These are phyloP conservation scores for Hamigera avellanea DNA, from an alignment of 495 filamentous ascomycete genomes.

Conservation along the genomic window DNA sequence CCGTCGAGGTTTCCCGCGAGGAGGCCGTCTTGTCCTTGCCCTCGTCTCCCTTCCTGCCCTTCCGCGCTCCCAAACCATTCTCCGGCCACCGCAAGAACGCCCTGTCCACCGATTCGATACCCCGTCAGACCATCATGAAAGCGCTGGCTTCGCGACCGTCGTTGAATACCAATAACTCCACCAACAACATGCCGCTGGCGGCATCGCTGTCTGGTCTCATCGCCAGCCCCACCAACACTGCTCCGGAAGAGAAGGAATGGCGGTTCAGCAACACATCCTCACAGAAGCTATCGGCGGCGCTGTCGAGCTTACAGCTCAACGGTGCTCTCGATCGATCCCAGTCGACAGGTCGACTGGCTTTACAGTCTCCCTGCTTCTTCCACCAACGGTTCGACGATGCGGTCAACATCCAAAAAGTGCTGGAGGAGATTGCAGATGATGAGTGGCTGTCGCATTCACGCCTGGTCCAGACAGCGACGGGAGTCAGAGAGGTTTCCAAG, in stretches of 20 bases:
- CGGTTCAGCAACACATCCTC: conserved; percentile 39
- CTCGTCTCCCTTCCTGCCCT: conserved; percentile 24
- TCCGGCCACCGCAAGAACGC: conserved; percentile 47
- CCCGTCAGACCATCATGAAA: conserved; percentile 79
- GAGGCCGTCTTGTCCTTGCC: conserved; percentile 18
- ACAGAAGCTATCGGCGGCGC: conserved; percentile 52
- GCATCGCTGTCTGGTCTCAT: conserved; percentile 38
- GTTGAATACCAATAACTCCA: conserved; percentile 38
- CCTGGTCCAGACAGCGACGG: conserved; percentile 86
- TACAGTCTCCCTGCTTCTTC: conserved; percentile 94
- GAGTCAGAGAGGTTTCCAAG: conserved; percentile 87
- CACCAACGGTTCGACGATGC: conserved; percentile 93
- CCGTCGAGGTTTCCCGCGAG: conserved; percentile 18
- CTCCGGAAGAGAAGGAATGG: conserved; percentile 29
- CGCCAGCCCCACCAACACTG: conserved; percentile 16
- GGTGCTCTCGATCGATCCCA: conserved; percentile 37
- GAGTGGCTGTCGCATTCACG: conserved; percentile 87
- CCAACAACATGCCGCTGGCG: conserved; percentile 37
- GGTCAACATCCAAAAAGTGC: conserved; percentile 85
- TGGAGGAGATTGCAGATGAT: conserved; percentile 85
- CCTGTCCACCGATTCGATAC: conserved; percentile 59
- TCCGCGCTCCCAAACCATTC: conserved; percentile 29
- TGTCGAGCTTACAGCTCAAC: conserved; percentile 46
- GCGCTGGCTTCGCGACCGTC: conserved; percentile 67
- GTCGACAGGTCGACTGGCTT: conserved; percentile 47